Conservation (phyloP, 768 basidiomycete genomes). For the Thelephora ganbajun region DNA sequence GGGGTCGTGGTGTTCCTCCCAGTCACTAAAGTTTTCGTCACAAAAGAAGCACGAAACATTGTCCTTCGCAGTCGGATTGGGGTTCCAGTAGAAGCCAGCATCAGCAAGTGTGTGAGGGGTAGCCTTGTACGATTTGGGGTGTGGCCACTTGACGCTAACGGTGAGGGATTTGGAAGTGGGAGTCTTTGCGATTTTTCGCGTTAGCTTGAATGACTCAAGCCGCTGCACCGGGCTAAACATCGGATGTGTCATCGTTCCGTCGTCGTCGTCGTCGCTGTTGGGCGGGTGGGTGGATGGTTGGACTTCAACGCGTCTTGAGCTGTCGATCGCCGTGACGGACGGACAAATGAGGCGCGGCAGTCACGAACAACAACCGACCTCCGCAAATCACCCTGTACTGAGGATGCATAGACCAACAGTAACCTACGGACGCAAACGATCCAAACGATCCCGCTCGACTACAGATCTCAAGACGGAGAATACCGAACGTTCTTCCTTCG, state of each 20-base stretch:
- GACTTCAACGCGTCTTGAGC: background rate
- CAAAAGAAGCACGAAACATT: constrained; percentile 79
- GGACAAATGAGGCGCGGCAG: background rate
- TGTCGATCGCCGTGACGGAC: background rate
- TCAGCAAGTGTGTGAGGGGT: constrained; percentile 67
- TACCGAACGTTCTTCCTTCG: too few relatives aligned
- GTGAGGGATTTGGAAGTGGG: constrained; percentile 24
- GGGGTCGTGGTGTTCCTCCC: constrained; percentile 80
- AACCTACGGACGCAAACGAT: too few relatives aligned
- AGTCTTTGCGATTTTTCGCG: constrained; percentile 42
- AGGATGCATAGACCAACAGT: background rate
- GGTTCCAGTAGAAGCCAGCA: constrained; percentile 82
- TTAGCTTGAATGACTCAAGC: constrained; percentile 53
- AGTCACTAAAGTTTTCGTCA: constrained; percentile 67
- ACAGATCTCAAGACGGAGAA: too few relatives aligned
- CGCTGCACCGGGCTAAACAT: constrained; percentile 17
- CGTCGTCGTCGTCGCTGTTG: background rate
- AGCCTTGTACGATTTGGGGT: constrained; percentile 47
- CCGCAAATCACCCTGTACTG: too few relatives aligned
- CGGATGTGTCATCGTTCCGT: background rate
- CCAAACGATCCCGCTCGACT: too few relatives aligned
- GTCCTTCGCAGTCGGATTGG: constrained; percentile 52
- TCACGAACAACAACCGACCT: background rate
- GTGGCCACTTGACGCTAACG: constrained; percentile 62
- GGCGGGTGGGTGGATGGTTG: background rate